Evolutionary conservation across 1,139 yeast genomes (phyloP), one percentile per base, ranked within the genome.

Genomic region (Lodderomyces margitis): DNA sequence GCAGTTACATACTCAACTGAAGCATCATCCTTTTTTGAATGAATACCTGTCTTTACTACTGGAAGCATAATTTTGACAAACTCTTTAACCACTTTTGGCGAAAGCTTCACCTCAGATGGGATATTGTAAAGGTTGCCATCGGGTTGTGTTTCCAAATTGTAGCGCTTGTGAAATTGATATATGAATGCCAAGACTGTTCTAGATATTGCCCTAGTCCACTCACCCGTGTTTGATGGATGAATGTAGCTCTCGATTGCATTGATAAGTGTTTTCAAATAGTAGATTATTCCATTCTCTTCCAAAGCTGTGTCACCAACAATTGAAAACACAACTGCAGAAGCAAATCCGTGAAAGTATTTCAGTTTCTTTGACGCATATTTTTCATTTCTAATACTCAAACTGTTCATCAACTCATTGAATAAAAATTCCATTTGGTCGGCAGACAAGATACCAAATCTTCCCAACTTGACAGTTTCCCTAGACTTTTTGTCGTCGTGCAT

Each of bases 191-290:
- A 74, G 10, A 86, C 66, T 25, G 86, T 71, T 46, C 80, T 79
- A 1, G 94, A 74, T 33, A 92, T 78, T 5, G 85, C 71, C 35
- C 77, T 64, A 1, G 95, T 78, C 98, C 98, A 91, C 17, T 76
- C 75, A 0, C 97, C 98, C 15, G 74, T 64, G 58, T 91, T 91
- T 0, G 98, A 89, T 4, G 98, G 98, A 62, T 92, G 97, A 10
- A 83, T 83, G 61, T 83, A 87, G 28, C 96, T 87, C 49, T 80
- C 84, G n/a, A 89, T 70, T 0, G 95, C 81, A 47, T 82, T 81
- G 21, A 84, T 56, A 34, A 87, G 64, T 0, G 80, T 72, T 32
- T 70, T 69, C 12, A 92, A 54, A 33, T 74, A 68, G 10, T 71
- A 77, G 50, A 86, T 58, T 11, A 83, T 72, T 2, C 78, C 78